Percentiles rank a stretch among this genome's conserved stretches.
These are phyloP conservation scores for Cordyceps pruinosa DNA, from an alignment of 2,329 filamentous ascomycete genomes.

Conservation along the genomic window DNA sequence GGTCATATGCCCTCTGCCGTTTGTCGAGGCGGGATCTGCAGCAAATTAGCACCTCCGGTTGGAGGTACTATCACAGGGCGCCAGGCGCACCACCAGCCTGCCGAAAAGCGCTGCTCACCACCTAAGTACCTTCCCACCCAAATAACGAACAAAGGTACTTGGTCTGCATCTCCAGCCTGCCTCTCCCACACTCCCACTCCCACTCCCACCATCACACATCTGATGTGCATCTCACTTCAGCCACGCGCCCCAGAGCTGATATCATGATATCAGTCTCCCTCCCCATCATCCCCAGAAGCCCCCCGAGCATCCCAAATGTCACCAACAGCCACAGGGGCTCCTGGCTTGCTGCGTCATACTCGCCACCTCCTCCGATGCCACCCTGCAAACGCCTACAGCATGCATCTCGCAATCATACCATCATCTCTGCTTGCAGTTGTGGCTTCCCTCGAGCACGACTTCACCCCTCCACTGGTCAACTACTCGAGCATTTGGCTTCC, in stretches of 20 bases:
- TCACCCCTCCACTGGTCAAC: background rate
- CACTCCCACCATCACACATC: background rate
- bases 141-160: no score
- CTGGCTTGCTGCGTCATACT: background rate
- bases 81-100: background rate
- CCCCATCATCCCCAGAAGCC: background rate
- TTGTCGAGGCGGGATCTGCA: background rate
- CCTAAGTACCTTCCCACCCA: no score
- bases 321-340: slow-evolving; percentile 1
- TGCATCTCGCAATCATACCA: background rate
- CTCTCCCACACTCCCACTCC: no score
- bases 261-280: background rate
- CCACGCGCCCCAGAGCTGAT: slow-evolving; percentile 2
- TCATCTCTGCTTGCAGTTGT: background rate
- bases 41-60: no score
- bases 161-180: background rate
- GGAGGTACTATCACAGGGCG: no score
- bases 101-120: background rate
- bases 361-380: background rate
- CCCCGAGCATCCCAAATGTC: background rate
- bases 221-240: slow-evolving; percentile 10
- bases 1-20: background rate
- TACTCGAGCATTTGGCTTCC: no score
- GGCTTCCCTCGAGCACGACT: background rate
- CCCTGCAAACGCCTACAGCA: background rate